Conservation (phyloP, 306 rosid species). For the Senna tora region DNA sequence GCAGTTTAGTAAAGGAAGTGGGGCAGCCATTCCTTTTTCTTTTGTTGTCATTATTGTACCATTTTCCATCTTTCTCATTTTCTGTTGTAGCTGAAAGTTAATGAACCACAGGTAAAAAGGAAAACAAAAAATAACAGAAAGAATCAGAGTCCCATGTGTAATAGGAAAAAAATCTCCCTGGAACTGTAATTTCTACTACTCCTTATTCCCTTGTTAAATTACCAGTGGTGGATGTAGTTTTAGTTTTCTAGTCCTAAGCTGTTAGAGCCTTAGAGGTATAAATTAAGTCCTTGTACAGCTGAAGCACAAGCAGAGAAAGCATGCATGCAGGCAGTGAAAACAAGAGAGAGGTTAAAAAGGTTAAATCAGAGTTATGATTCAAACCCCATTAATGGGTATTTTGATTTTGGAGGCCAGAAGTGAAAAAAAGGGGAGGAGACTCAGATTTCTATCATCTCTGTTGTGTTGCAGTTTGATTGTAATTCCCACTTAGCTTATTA, state of each 20-base stretch:
- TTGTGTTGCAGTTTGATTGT: constrained; percentile 14
- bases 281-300: constrained; percentile 59
- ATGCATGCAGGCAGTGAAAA: constrained; percentile 8
- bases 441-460: neutral
- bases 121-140: constrained; percentile 37
- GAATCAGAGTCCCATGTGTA: constrained; percentile 43
- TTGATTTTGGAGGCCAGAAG: constrained; percentile 21
- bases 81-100: constrained; percentile 57
- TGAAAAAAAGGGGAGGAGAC: constrained; percentile 19
- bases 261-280: constrained; percentile 43
- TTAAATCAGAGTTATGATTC: constrained; percentile 43
- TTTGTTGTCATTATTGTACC: constrained; percentile 56
- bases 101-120: constrained; percentile 59
- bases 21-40: constrained; percentile 61
- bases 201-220: neutral
- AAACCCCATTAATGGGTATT: constrained; percentile 31
- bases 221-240: constrained; percentile 34
- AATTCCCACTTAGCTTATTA: neutral
- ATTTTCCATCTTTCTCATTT: constrained; percentile 42
- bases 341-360: constrained; percentile 13
- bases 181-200: constrained; percentile 50
- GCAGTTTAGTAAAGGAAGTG: constrained; percentile 65
- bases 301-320: constrained; percentile 42
- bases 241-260: constrained; percentile 41
- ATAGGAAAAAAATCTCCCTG: constrained; percentile 39